Evolutionary conservation across 2,329 filamentous ascomycete genomes (phyloP), one percentile per base, ranked within the genome.

Genomic region (Neofusicoccum sp.): DNA sequence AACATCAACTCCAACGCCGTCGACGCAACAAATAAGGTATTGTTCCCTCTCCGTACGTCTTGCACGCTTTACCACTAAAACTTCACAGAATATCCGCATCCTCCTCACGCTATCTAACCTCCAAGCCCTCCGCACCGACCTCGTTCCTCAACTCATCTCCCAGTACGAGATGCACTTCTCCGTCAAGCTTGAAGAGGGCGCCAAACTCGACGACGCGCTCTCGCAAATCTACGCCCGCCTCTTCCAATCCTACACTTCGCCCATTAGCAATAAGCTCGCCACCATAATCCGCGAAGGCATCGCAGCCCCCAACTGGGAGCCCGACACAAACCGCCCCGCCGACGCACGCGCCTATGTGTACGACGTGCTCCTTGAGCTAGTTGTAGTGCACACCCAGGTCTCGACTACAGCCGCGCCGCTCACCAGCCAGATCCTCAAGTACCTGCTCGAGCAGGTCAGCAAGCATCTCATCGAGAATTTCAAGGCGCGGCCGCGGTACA

Each of bases 91-190:
- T 69, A 88, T 96, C 56, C 92, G 95, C 67, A 94, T 97, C 84
- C 89, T 99, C 45, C 82, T 99, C 59, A 99, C 95, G 1, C 84
- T 99, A 31, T 95, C 91, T 73, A 99, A 99, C 74, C 87, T 99
- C 64, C 89, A 94, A 71, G 85, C 89, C 29, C 86, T 99, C 41
- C 90, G 92, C 64, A 84, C 87, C 29, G 88, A 95, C 66, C 86
- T 94, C 36, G 91, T 98, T 1, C 94, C 94, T 0, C 88, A 89
- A 68, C 85, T 99, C n/a, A 91, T 97, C 73, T 86, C 90, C 4
- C 90, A 95, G 72, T 99, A 98, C 71, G 95, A 99, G 74, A 93
- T 91, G 56, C 87, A 92, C 62, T 99, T 99, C 78, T 93, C 91
- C 1, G 92, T 98, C 66, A 96, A 96, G 73, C 85, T 99, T 64